Evolutionary conservation across 305 asterid species (phyloP).

Genomic region (Fraxinus latifolia): DNA sequence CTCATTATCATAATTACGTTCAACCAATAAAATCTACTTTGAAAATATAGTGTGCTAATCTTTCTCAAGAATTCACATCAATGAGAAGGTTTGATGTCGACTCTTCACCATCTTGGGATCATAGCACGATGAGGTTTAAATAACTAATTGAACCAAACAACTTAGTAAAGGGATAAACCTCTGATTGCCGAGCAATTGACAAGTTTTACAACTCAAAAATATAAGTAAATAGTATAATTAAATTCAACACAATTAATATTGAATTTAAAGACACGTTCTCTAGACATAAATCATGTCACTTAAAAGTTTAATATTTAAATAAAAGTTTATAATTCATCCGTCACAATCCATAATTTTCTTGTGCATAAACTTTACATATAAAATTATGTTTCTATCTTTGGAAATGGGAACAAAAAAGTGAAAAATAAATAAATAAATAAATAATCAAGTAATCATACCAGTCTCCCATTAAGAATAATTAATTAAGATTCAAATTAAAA

Average conservation of each 20-base stretch:
- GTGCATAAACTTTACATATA: not conserved
- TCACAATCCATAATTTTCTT: not conserved
- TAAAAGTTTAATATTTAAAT: too few species aligned
- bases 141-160: not conserved
- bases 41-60: not conserved
- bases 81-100: not conserved
- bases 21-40: not conserved
- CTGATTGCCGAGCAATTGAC: not conserved
- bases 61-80: not conserved
- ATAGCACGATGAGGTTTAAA: not conserved
- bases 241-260: too few species aligned
- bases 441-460: not conserved
- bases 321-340: not conserved
- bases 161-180: too few species aligned
- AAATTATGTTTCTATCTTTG: slow-evolving; percentile 17
- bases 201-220: too few species aligned
- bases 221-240: not conserved
- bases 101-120: not conserved
- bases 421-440: not conserved
- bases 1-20: not conserved
- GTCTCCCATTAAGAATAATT: slow-evolving; percentile 26
- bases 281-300: too few species aligned
- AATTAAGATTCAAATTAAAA: slow-evolving; percentile 23
- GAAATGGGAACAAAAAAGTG: slow-evolving; percentile 11
- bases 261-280: not conserved